A percentile compares a stretch with the other conserved stretches of the same genome.
These are phyloP conservation scores for Plasmodium relictum DNA, from an alignment of 169 alveolate genomes.

Conservation along the genomic window DNA sequence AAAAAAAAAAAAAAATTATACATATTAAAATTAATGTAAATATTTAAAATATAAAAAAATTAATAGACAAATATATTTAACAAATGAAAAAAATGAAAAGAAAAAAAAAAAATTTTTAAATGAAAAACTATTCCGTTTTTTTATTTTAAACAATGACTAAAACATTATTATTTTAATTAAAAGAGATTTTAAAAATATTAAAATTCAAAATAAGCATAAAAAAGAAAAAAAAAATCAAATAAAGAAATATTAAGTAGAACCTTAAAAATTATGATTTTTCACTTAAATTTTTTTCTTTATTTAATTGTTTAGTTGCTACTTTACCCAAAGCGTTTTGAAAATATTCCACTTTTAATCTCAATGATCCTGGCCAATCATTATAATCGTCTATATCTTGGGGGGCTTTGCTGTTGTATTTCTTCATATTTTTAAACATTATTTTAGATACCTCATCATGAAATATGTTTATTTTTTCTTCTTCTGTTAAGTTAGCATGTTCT, in stretches of 20 bases:
- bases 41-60: constrained; percentile 19
- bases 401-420: constrained; percentile 54
- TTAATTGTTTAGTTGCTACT: constrained; percentile 29
- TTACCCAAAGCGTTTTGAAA: constrained; percentile 64
- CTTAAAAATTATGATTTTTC: constrained; percentile 5
- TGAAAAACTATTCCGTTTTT: background rate
- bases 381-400: constrained; percentile 70
- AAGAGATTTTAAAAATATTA: background rate
- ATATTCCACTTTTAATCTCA: constrained; percentile 33
- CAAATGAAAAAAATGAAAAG: background rate
- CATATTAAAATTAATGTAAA: too few relatives aligned
- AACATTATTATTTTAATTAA: constrained; percentile 13
- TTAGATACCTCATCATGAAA: constrained; percentile 73
- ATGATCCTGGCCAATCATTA: constrained; percentile 75
- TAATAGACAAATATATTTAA: constrained; percentile 9
- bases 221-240: background rate
- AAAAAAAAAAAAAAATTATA: too few relatives aligned
- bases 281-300: constrained; percentile 25
- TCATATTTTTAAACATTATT: constrained; percentile 71
- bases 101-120: background rate
- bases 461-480: constrained; percentile 40
- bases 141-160: constrained; percentile 29
- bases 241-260: background rate
- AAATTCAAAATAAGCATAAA: background rate
- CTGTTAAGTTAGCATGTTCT: constrained; percentile 37